Conservation (phyloP, 1,139 yeast species). For the Taphrina wiesneri region DNA sequence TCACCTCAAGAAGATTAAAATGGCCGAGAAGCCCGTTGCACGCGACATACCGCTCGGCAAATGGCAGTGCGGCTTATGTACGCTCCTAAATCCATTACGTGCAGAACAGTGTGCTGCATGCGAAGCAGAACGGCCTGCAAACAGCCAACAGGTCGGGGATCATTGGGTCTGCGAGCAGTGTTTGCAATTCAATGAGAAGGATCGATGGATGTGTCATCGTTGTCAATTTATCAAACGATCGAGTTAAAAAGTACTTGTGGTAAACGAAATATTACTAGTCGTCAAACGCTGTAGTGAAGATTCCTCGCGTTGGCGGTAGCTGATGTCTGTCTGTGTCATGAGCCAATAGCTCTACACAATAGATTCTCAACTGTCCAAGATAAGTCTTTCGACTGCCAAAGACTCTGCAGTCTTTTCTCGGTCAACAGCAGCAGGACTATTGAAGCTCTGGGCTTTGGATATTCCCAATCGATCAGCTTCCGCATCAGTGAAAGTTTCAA, state of each 20-base stretch:
- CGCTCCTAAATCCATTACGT: conserved; percentile 7
- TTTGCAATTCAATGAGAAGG: neutral
- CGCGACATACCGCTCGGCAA: neutral
- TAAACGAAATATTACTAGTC: too few species aligned
- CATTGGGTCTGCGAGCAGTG: conserved; percentile 26
- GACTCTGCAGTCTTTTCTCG: neutral
- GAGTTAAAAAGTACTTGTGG: conserved; percentile 1
- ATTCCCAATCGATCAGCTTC: conserved; percentile 38
- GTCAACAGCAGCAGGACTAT: neutral
- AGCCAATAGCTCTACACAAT: too few species aligned
- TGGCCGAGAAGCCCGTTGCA: neutral
- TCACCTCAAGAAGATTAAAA: conserved; percentile 14
- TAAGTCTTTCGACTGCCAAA: neutral
- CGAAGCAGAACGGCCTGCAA: conserved; percentile 12
- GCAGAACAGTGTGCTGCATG: conserved; percentile 18
- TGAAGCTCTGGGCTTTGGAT: neutral
- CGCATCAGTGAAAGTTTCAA: conserved; percentile 44
- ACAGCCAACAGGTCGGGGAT: neutral
- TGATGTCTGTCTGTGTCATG: too few species aligned
- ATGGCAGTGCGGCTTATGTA: conserved; percentile 27
- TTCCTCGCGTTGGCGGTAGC: too few species aligned
- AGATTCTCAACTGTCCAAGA: neutral
- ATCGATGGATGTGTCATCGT: conserved; percentile 22
- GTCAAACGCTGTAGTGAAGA: too few species aligned
- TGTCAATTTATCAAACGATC: conserved; percentile 22